Evolutionary conservation across 2,329 filamentous ascomycete genomes (phyloP), one percentile per base, ranked within the genome.

Genomic region (Aureobasidium sp.): DNA sequence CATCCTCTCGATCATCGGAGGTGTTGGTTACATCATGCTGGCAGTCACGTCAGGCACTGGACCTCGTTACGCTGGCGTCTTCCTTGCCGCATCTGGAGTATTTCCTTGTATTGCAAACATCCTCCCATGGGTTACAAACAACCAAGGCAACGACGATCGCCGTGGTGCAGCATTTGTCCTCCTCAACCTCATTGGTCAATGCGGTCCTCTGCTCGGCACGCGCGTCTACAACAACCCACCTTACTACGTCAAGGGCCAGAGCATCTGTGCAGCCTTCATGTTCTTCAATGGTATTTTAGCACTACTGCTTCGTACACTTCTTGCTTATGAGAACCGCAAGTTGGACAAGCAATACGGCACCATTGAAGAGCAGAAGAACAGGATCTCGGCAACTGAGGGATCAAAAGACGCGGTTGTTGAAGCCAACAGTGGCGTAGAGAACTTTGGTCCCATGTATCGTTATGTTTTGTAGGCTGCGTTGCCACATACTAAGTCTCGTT

Each of bases 171-270:
- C 63, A 16, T 62, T 66, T 15, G 60, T 66, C 15, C 47, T 66
- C 4, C 53, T 66, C 21, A 92, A 96, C 73, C 69, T 91, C 36
- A 81, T 96, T 13, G 92, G 90, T 1, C 90, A 95, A 75, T 87
- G 86, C 65, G 90, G 90, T 0, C 90, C 90, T 1, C 74, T 83
- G 7, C 68, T 83, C 0, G 81, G 81, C 0, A 81, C 79, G 15
- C 75, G 79, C 60, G 68, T 83, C 21, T 84, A 82, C 69, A 81
- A 81, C 0, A 74, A 82, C 55, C 77, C 73, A 0, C 81, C 81
- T 32, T 76, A 73, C 50, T 84, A 75, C 61, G 66, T 75, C 1
- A 82, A 81, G 2, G 86, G 86, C 0, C 81, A 80, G 70, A 74
- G 75, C 39, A 79, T 86, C 8, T 87, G 86, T 66, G 81, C 85